phyloP scores from a whole-genome alignment of 768 basidiomycete genomes.

The Hypholoma sublateritium region DNA sequence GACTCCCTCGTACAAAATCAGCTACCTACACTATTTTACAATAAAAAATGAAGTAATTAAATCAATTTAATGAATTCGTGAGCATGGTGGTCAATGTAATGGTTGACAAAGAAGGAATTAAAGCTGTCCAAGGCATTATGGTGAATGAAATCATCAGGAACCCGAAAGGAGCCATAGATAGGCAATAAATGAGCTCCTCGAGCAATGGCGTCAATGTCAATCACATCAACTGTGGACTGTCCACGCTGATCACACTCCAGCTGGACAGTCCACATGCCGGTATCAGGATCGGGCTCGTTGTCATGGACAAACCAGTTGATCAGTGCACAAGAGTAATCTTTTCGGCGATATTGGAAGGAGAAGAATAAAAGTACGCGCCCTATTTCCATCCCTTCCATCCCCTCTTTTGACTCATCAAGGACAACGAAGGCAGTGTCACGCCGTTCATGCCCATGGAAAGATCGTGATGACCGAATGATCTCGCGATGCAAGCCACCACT shows the following conservation, averaged over 20 bases:
- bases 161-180: conserved; percentile 14
- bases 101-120: conserved; percentile 16
- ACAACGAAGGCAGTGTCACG: conserved; percentile 31
- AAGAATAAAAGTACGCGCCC: conserved; percentile 29
- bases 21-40: background rate
- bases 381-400: conserved; percentile 28
- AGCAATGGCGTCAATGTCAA: conserved; percentile 27
- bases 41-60: background rate
- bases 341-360: conserved; percentile 20
- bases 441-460: conserved; percentile 18
- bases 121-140: conserved; percentile 21
- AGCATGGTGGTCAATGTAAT: conserved; percentile 15
- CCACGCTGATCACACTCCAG: conserved; percentile 11
- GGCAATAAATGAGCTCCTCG: conserved; percentile 28
- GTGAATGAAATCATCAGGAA: conserved; percentile 18
- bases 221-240: conserved; percentile 10
- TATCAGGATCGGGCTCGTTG: conserved; percentile 21
- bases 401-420: conserved; percentile 14
- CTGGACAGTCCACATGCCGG: conserved; percentile 33
- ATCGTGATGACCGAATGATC: conserved; percentile 24
- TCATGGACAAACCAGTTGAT: conserved; percentile 26
- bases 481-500: conserved; percentile 27
- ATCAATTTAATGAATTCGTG: conserved; percentile 6
- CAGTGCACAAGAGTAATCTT: conserved; percentile 23
- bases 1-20: background rate